Evolutionary conservation across 441 rosid genomes (phyloP).

Genomic region (Corymbia citriodora): DNA sequence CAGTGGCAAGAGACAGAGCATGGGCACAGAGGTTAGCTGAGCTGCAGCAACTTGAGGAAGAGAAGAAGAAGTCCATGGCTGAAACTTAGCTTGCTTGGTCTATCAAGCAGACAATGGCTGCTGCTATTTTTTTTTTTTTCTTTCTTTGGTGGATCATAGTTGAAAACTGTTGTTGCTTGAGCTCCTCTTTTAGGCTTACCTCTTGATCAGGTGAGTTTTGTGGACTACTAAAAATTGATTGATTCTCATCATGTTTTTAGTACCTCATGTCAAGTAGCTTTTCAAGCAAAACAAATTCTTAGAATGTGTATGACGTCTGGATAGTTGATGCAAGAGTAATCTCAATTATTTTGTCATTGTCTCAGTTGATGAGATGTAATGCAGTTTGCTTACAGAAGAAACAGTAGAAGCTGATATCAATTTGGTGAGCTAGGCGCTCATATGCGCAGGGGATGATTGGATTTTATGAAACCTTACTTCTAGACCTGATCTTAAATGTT

Average conservation of each 20-base stretch:
- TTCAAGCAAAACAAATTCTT: not conserved
- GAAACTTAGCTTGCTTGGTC: not conserved
- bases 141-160: not conserved
- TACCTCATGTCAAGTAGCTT: not conserved
- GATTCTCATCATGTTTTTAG: not conserved
- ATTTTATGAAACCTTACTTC: not conserved
- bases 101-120: not conserved
- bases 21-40: constrained; percentile 74
- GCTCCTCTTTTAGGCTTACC: not conserved
- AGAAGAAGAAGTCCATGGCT: constrained; percentile 56
- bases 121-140: not conserved
- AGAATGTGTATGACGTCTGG: not conserved
- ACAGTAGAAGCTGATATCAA: constrained; percentile 87
- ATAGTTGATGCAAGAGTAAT: not conserved
- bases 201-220: not conserved
- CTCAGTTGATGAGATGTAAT: constrained; percentile 13
- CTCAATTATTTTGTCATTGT: not conserved
- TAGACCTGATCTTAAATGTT: not conserved
- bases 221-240: not conserved
- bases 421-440: constrained; percentile 94
- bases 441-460: constrained; percentile 66
- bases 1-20: constrained; percentile 85
- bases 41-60: constrained; percentile 68
- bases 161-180: not conserved
- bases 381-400: constrained; percentile 79